Evolutionary conservation across 306 rosid genomes (phyloP).

Genomic region (Nissolia schottii): DNA sequence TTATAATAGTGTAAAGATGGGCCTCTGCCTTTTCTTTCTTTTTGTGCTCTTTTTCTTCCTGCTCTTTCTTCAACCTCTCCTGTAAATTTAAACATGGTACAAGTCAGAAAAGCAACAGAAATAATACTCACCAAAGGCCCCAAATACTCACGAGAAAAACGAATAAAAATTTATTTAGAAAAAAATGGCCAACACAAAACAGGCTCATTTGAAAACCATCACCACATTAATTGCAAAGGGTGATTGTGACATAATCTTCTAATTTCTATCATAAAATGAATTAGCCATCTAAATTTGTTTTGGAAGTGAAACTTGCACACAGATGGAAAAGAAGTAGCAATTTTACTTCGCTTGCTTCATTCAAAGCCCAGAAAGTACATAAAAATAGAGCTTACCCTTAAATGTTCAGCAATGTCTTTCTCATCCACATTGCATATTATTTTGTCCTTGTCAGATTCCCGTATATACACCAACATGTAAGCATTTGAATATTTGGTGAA

Average conservation of each 20-base stretch:
- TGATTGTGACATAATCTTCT: not conserved
- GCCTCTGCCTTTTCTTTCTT: constrained; percentile 88
- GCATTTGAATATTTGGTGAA: constrained; percentile 98
- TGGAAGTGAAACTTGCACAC: not conserved
- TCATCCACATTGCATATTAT: constrained; percentile 96
- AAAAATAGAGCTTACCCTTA: constrained; percentile 60
- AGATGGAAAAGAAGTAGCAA: not conserved
- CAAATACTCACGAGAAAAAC: not conserved
- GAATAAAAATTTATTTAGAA: not conserved
- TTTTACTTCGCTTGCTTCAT: constrained; percentile 1
- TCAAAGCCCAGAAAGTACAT: not conserved
- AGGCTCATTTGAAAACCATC: not conserved
- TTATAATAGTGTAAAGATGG: constrained; percentile 79
- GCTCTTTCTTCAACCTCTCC: constrained; percentile 92
- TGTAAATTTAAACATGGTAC: constrained; percentile 27
- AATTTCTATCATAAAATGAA: not conserved
- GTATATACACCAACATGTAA: constrained; percentile 96
- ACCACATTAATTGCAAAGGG: not conserved
- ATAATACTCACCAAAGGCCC: not conserved
- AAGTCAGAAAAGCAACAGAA: constrained; percentile 16
- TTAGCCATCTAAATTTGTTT: not conserved
- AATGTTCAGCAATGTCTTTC: constrained; percentile 97
- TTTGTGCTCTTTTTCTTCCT: constrained; percentile 86
- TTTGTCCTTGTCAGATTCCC: constrained; percentile 96
- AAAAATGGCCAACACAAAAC: not conserved